Percentiles rank a stretch among this genome's conserved stretches.
Evolutionary conservation across 2,329 filamentous ascomycete genomes (phyloP).

Genomic region (Blumeriella jaapii): DNA sequence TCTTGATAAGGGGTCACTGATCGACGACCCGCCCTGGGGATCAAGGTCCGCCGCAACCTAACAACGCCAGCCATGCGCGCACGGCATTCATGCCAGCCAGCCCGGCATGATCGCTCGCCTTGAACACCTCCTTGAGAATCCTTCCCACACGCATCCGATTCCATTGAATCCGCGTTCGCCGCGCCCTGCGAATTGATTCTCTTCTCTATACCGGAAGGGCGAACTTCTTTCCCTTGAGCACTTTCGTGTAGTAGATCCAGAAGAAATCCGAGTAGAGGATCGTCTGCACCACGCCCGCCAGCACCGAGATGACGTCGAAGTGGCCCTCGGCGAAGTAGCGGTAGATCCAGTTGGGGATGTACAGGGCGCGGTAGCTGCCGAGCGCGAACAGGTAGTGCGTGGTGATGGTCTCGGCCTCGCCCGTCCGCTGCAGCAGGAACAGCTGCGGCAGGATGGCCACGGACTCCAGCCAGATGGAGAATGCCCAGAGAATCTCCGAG

Average conservation of each 20-base stretch:
- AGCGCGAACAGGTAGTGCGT: slow-evolving; percentile 95
- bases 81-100: slow-evolving; percentile 2
- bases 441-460: slow-evolving; percentile 95
- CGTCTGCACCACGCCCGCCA: slow-evolving; percentile 87
- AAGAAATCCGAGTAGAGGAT: slow-evolving; percentile 98
- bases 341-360: slow-evolving; percentile 98
- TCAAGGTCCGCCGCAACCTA: slow-evolving; percentile 16
- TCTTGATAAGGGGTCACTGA: slow-evolving; percentile 1
- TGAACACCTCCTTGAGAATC: slow-evolving; percentile 2
- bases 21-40: slow-evolving; percentile 8
- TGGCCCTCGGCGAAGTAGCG: slow-evolving; percentile 71
- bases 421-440: slow-evolving; percentile 95
- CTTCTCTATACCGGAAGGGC: slow-evolving; percentile 61
- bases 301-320: slow-evolving; percentile 76
- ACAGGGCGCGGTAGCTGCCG: slow-evolving; percentile 81
- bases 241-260: slow-evolving; percentile 98
- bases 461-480: slow-evolving; percentile 95
- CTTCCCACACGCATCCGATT: neutral
- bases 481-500: slow-evolving; percentile 89
- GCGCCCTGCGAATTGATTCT: neutral
- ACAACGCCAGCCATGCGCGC: slow-evolving; percentile 23
- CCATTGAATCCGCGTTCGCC: neutral
- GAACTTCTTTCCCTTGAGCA: slow-evolving; percentile 80
- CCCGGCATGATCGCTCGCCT: slow-evolving; percentile 3
- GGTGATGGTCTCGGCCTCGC: slow-evolving; percentile 98